Percentiles rank a stretch among this genome's conserved stretches.
These are phyloP conservation scores for Vitis labrusca DNA, from an alignment of 164 flowering plant species.

Conservation along the genomic window DNA sequence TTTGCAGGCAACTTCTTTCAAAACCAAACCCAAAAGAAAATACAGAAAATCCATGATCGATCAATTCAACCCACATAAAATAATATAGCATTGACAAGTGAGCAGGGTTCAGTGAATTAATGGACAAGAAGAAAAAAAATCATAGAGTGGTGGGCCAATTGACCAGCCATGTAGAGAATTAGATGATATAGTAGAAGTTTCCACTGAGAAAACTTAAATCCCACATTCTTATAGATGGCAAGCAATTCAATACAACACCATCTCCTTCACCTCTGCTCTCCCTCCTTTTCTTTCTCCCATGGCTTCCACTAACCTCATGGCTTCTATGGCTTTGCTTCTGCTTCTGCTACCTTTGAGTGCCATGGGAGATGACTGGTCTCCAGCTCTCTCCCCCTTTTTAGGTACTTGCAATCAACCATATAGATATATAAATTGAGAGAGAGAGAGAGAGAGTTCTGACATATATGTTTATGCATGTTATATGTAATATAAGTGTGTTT, in stretches of 20 bases:
- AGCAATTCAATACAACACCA: neutral
- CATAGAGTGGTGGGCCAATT: neutral
- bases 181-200: slow-evolving; percentile 1
- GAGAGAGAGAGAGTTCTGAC: neutral
- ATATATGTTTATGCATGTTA: neutral
- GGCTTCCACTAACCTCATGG: slow-evolving; percentile 23
- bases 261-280: neutral
- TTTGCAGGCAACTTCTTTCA: too few species aligned
- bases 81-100: too few species aligned
- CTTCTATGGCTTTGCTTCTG: slow-evolving; percentile 20
- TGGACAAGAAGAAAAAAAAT: too few species aligned
- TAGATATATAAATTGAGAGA: too few species aligned
- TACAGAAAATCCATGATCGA: too few species aligned
- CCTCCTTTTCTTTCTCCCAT: slow-evolving; percentile 8
- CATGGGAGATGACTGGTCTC: slow-evolving; percentile 3
- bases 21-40: too few species aligned
- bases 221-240: neutral
- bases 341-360: slow-evolving; percentile 20
- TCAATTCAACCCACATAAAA: too few species aligned
- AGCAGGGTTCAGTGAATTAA: too few species aligned
- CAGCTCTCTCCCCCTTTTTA: slow-evolving; percentile 1
- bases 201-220: slow-evolving; percentile 1
- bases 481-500: neutral
- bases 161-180: neutral
- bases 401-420: too few species aligned